These are phyloP conservation scores for Ampelomyces quisqualis DNA, from an alignment of 2,329 filamentous ascomycete species.

Conservation along the genomic window DNA sequence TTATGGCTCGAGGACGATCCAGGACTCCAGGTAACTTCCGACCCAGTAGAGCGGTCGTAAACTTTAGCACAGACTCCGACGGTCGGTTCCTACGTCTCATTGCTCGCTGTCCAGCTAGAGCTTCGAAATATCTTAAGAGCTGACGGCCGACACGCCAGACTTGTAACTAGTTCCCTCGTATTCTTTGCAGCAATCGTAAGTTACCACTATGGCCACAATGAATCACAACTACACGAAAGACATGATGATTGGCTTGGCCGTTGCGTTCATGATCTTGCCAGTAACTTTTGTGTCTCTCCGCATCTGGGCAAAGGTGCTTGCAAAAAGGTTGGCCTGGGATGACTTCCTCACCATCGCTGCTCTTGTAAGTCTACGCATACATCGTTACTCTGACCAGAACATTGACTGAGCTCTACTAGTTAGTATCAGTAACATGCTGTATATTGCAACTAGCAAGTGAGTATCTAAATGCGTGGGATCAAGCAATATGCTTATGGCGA, in stretches of 20 bases:
- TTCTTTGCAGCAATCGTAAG: neutral
- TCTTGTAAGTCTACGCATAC: slow-evolving; percentile 13
- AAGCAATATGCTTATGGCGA: neutral
- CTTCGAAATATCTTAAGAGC: too few relatives aligned
- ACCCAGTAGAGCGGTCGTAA: neutral
- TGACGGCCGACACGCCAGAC: too few relatives aligned
- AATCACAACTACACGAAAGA: slow-evolving; percentile 24
- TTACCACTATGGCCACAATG: slow-evolving; percentile 10
- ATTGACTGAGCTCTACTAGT: slow-evolving; percentile 10
- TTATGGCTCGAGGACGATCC: neutral
- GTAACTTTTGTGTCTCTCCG: slow-evolving; percentile 21
- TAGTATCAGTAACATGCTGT: slow-evolving; percentile 23
- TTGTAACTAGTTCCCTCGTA: neutral
- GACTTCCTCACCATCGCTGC: slow-evolving; percentile 26
- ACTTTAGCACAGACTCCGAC: neutral
- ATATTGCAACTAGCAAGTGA: slow-evolving; percentile 22
- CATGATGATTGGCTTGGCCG: slow-evolving; percentile 20
- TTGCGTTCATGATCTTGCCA: slow-evolving; percentile 23
- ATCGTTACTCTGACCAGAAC: neutral
- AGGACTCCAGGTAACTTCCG: neutral
- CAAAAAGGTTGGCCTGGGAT: slow-evolving; percentile 23
- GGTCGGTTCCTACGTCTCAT: neutral
- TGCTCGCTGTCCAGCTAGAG: too few relatives aligned
- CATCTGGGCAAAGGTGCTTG: slow-evolving; percentile 23
- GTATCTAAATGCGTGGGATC: neutral